Evolutionary conservation across 164 flowering plant species (phyloP), one percentile per base, ranked within the genome.

Genomic region (Amborella trichopoda): DNA sequence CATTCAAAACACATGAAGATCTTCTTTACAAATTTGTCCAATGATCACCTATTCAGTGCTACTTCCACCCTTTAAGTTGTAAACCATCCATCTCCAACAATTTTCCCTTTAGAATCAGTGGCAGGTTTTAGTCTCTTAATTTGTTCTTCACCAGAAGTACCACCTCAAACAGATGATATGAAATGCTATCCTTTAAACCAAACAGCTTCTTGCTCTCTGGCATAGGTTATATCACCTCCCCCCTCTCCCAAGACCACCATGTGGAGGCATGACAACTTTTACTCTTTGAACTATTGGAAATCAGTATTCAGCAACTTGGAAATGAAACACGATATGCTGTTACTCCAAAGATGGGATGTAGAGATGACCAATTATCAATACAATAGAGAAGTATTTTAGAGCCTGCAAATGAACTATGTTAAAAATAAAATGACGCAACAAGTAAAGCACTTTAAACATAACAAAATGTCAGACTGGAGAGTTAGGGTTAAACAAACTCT

Each of bases 121-220:
- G 99, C 94, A 50, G 81, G 82, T 58, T 47, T 78, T 44, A 91
- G 93, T 57, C 75, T 80, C 50, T 80, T 87, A 55, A 86, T 91
- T 69, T 91, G 90, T 62, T 73, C 75, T 68, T 91, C 96, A 39
- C 96, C 95, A 45, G 80, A 75, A 23, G 93, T 78, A 26, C 78
- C 84, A 40, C 77, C 94, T 88, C 93, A 78, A 23, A 81, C 76
- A 55, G 77, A 18, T 30, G 96, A 90, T 20, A 62, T 39, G 74
- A 91, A 83, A 40, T 83, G 81, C 56, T 68, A 87, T 52, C 99
- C 99, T 54, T 82, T 91, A 50, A 91, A 91, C 99, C 99, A 91
- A 52, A 91, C 78, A 54, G 99, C 72, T 62, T 80, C 83, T 67
- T 91, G 94, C 54, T 91, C 99, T 40, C 88, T 75, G 41, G 93